phyloP scores from a whole-genome alignment of 2,329 filamentous ascomycete genomes.

The Dactylellina haptotyla region DNA sequence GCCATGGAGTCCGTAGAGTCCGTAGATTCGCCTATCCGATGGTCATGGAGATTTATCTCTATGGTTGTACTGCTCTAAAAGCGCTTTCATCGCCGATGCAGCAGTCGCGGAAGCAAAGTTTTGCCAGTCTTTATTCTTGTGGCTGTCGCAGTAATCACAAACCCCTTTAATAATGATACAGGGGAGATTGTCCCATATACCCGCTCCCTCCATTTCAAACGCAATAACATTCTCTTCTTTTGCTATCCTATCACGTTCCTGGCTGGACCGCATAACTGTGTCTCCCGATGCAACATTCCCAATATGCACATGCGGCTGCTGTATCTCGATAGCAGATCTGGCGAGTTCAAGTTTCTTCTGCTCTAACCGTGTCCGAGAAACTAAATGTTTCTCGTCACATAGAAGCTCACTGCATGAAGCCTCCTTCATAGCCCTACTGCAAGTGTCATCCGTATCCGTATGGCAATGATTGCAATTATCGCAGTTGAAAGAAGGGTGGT shows the following conservation, averaged over 20 bases:
- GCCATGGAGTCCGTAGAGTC: too few relatives aligned
- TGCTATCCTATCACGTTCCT: conserved; percentile 33
- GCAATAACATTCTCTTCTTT: conserved; percentile 20
- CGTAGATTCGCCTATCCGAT: too few relatives aligned
- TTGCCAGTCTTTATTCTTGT: conserved; percentile 59
- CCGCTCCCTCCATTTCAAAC: conserved; percentile 60
- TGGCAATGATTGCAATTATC: too few relatives aligned
- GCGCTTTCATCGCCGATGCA: conserved; percentile 55
- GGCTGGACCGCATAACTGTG: conserved; percentile 38
- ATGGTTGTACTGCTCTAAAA: not conserved
- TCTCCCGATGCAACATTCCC: conserved; percentile 18
- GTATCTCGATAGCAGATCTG: not conserved
- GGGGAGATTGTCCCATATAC: conserved; percentile 57
- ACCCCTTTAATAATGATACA: conserved; percentile 63
- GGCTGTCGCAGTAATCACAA: conserved; percentile 63
- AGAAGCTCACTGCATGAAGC: conserved; percentile 57
- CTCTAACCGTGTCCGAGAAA: too few relatives aligned
- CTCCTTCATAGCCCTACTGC: conserved; percentile 54
- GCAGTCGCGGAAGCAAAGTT: conserved; percentile 59
- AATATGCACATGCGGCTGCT: conserved; percentile 18
- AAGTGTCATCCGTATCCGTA: conserved; percentile 38
- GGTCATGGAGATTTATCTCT: too few relatives aligned
- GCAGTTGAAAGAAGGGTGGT: conserved; percentile 54
- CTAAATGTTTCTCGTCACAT: conserved; percentile 55
- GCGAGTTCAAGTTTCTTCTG: not conserved